Evolutionary conservation across 108 stramenopile genomes (phyloP).

Genomic region (Fistulifera pelliculosa): DNA sequence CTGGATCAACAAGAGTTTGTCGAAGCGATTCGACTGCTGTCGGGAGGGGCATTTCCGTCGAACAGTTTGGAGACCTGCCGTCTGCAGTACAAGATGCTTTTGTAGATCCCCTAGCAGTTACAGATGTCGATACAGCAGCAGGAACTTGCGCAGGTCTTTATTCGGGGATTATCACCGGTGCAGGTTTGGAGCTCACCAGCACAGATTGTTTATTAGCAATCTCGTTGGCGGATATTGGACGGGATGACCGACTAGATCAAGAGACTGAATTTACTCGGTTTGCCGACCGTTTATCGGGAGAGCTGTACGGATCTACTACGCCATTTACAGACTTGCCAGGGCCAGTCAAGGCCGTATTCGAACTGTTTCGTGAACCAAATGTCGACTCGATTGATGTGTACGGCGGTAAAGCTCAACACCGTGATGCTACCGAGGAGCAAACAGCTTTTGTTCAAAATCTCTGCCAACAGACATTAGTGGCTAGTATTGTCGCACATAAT

Average conservation of each 20-base stretch:
- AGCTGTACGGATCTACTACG: neutral
- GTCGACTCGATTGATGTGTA: slow-evolving; percentile 17
- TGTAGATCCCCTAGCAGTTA: neutral
- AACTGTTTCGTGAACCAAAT: slow-evolving; percentile 2
- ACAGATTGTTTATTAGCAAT: slow-evolving; percentile 16
- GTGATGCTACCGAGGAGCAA: slow-evolving; percentile 16
- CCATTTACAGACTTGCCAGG: slow-evolving; percentile 17
- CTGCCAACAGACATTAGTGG: slow-evolving; percentile 12
- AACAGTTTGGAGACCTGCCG: neutral
- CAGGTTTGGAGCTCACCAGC: neutral
- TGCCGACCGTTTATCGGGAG: slow-evolving; percentile 12
- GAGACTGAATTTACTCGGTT: slow-evolving; percentile 15
- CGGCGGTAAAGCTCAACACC: slow-evolving; percentile 17
- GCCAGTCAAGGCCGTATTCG: slow-evolving; percentile 15
- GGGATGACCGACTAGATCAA: slow-evolving; percentile 15
- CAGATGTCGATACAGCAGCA: neutral
- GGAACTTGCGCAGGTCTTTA: neutral
- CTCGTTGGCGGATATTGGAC: slow-evolving; percentile 19
- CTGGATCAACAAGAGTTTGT: neutral
- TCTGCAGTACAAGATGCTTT: neutral
- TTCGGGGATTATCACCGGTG: neutral
- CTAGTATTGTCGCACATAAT: neutral
- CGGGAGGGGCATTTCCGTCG: neutral
- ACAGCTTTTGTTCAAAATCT: slow-evolving; percentile 9
- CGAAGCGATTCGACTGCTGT: neutral